phyloP scores from a whole-genome alignment of 225 moss, liverwort and hornwort genomes.

The Bryum argenteum region DNA sequence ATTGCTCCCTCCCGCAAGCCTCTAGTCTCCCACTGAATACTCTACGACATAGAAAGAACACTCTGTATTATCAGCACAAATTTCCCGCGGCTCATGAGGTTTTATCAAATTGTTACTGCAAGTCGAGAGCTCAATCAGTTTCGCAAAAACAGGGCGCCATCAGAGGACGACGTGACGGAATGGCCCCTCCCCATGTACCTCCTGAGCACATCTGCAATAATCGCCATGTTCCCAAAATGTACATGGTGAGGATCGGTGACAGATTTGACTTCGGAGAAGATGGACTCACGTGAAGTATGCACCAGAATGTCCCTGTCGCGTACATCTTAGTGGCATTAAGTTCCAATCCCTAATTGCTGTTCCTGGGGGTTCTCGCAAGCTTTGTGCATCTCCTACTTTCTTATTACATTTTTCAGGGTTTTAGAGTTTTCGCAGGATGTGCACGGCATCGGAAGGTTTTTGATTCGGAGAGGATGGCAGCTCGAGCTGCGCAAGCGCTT shows the following conservation, averaged over 20 bases:
- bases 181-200: background rate
- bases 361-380: too few relatives aligned
- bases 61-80: too few relatives aligned
- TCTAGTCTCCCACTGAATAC: background rate
- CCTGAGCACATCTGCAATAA: background rate
- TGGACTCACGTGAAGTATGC: too few relatives aligned
- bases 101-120: background rate
- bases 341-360: too few relatives aligned
- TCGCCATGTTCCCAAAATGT: too few relatives aligned
- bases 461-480: slow-evolving; percentile 28
- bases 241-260: too few relatives aligned
- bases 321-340: too few relatives aligned
- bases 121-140: background rate
- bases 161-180: background rate
- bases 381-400: too few relatives aligned
- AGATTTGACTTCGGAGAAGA: too few relatives aligned
- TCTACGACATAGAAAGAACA: slow-evolving; percentile 12
- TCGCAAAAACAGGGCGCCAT: background rate
- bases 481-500: slow-evolving; percentile 27
- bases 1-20: slow-evolving; percentile 33
- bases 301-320: too few relatives aligned
- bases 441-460: background rate
- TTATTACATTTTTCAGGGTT: background rate
- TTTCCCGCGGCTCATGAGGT: background rate
- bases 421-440: background rate